Conservation (phyloP, 1,139 yeast species). For the Sugiyamaella castrensis region DNA sequence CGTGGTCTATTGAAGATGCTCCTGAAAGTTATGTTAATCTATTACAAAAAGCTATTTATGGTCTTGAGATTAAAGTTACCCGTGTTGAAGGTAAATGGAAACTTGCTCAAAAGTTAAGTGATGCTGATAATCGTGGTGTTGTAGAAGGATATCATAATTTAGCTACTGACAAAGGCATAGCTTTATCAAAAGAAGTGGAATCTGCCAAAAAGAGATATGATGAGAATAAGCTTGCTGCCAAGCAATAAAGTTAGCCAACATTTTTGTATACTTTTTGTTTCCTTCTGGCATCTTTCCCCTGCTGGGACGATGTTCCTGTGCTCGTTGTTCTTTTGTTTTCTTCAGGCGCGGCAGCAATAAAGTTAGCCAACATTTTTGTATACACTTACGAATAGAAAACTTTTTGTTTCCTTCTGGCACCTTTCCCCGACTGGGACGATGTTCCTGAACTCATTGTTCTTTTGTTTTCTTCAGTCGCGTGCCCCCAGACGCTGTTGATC, state of each 20-base stretch:
- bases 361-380: too few relatives aligned
- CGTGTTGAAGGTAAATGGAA: conserved; percentile 58
- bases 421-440: too few relatives aligned
- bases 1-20: conserved; percentile 61
- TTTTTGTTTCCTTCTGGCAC: too few relatives aligned
- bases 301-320: too few relatives aligned
- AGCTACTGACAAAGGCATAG: conserved; percentile 15
- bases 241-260: background rate
- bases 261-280: background rate
- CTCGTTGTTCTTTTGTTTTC: too few relatives aligned
- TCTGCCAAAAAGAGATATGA: conserved; percentile 15
- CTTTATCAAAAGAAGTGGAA: conserved; percentile 5
- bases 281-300: too few relatives aligned
- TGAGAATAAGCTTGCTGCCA: background rate
- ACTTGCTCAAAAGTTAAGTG: conserved; percentile 53
- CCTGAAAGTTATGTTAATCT: conserved; percentile 49
- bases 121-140: conserved; percentile 52
- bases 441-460: too few relatives aligned
- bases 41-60: conserved; percentile 55
- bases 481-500: too few relatives aligned
- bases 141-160: conserved; percentile 42
- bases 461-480: too few relatives aligned
- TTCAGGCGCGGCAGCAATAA: too few relatives aligned
- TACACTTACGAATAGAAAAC: too few relatives aligned
- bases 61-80: conserved; percentile 53